A percentile compares a stretch with the other conserved stretches of the same genome.
These are phyloP conservation scores for Paraphaeosphaeria minitans DNA, from an alignment of 2,329 filamentous ascomycete genomes.

Conservation along the genomic window DNA sequence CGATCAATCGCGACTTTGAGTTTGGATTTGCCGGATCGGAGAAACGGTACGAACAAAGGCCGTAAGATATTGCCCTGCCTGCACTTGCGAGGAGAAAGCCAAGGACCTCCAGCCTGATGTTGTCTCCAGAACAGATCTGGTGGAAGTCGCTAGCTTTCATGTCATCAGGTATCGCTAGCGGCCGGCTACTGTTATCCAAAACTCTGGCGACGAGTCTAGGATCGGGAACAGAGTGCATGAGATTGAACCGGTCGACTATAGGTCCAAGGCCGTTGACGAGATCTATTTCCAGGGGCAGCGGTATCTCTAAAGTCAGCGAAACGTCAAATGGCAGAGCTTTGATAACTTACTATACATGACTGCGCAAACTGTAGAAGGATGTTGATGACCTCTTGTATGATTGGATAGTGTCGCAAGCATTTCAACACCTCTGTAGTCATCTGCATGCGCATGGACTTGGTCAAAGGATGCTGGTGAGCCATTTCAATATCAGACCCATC, in stretches of 20 bases:
- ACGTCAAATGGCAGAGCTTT: neutral
- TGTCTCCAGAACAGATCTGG: slow-evolving; percentile 44
- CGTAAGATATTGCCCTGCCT: slow-evolving; percentile 39
- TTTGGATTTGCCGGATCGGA: slow-evolving; percentile 23
- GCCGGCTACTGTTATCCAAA: slow-evolving; percentile 34
- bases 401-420: slow-evolving; percentile 32
- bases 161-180: slow-evolving; percentile 31
- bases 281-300: slow-evolving; percentile 43
- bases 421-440: slow-evolving; percentile 36
- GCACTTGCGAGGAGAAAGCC: slow-evolving; percentile 47
- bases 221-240: slow-evolving; percentile 29
- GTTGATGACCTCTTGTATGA: slow-evolving; percentile 32
- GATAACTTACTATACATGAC: slow-evolving; percentile 29
- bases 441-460: slow-evolving; percentile 37
- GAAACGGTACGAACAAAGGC: slow-evolving; percentile 27
- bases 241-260: slow-evolving; percentile 40
- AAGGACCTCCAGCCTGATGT: slow-evolving; percentile 48
- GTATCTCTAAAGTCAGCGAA: slow-evolving; percentile 21
- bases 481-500: slow-evolving; percentile 35
- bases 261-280: slow-evolving; percentile 36
- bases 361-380: slow-evolving; percentile 36
- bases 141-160: slow-evolving; percentile 44
- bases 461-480: slow-evolving; percentile 36
- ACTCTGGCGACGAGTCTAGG: slow-evolving; percentile 32
- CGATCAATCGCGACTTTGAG: slow-evolving; percentile 28